These are phyloP conservation scores for Globisporangium viniferum DNA, from an alignment of 352 stramenopile genomes.

Conservation along the genomic window DNA sequence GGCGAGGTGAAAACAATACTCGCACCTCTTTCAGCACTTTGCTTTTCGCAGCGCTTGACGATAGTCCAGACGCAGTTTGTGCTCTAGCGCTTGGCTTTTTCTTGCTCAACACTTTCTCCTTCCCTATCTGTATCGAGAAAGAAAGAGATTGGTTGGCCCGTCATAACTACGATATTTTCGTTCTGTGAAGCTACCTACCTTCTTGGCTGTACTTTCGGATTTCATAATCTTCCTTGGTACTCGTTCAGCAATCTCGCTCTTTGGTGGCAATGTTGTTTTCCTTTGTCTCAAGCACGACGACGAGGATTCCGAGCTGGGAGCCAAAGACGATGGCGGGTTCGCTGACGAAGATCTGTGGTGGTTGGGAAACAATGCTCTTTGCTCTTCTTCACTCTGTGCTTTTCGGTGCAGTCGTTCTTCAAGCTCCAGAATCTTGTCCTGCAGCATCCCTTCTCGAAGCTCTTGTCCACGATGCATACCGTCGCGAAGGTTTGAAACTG, in stretches of 20 bases:
- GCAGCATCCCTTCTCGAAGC: constrained; percentile 8
- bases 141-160: not conserved
- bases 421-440: constrained; percentile 13
- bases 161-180: not conserved
- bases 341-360: not conserved
- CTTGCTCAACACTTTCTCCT: constrained; percentile 1
- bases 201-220: constrained; percentile 6
- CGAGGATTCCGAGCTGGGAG: constrained; percentile 4
- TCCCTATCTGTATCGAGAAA: not conserved
- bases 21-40: constrained; percentile 18
- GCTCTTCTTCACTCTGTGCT: constrained; percentile 18
- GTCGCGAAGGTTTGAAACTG: not conserved
- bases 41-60: constrained; percentile 11
- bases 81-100: not conserved
- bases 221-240: not conserved
- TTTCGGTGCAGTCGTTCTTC: constrained; percentile 13
- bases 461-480: constrained; percentile 7
- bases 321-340: not conserved
- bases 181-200: not conserved
- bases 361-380: constrained; percentile 8
- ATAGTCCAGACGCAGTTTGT: not conserved
- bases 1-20: not conserved
- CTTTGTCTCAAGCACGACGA: not conserved
- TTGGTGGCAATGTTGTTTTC: not conserved
- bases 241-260: not conserved